Base-by-base conservation (phyloP, 139 green algal species). In the Nannochloris sp. region DNA sequence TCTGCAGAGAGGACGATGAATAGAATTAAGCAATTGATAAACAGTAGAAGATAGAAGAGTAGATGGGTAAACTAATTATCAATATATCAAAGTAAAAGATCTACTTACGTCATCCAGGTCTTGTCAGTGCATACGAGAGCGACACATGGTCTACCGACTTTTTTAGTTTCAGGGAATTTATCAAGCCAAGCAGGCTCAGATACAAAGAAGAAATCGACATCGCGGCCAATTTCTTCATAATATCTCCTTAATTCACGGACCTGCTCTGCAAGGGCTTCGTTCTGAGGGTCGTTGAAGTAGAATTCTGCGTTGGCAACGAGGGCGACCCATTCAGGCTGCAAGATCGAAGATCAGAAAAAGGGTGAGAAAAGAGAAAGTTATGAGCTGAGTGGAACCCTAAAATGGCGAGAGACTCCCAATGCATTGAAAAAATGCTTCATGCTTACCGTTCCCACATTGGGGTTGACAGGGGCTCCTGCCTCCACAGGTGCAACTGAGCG, bases 251-350 rank as follows among this genome's bases (percentile, higher is more conserved):
- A 76, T 73, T 96, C 89, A 14, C 89, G 77, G 61, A 96, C 78
- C 79, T 95, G 86, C 83, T 96, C 89, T 27, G 89, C 87, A 25
- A 96, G 59, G 2, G 85, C 73, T 66, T 96, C 89, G 65, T 96
- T 96, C 72, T 96, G 89, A 1, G 87, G 75, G 66, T 95, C 89
- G 62, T 89, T 88, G 67, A 91, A 86, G 72, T 88, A 90, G 54
- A 91, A 96, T 23, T 95, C 89, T 7, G 84, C 81, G 44, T 80
- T 88, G 32, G 87, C 83, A 0, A 95, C 73, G 25, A 93, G 62
- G 4, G 85, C 89, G 27, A 79, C 81, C 82, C 83, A 96, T 31
- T 86, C 68, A 62, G 83, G 72, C 70, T 78, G 59, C 6, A 47
- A 39, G 10, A 23, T 53, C 33, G 31, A 48, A 15, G 14, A 4